These are phyloP conservation scores for Claviceps citrina DNA, from an alignment of 2,329 filamentous ascomycete species.

Conservation along the genomic window DNA sequence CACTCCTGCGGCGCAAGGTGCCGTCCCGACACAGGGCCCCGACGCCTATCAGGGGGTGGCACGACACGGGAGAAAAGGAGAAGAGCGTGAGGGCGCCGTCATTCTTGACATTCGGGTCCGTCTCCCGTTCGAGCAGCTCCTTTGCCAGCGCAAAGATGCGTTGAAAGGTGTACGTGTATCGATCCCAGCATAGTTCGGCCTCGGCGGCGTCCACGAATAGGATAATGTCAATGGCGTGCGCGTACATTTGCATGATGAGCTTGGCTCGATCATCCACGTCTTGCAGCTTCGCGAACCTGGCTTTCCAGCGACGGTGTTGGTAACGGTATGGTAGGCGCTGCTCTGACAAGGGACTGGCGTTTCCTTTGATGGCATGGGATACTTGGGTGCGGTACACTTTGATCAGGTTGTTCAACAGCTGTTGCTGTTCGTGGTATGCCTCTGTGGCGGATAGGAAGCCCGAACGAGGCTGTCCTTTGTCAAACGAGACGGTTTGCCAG, in stretches of 20 bases:
- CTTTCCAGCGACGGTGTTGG: conserved; percentile 4
- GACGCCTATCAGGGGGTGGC: conserved; percentile 1
- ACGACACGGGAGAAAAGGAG: conserved; percentile 1
- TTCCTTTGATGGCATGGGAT: neutral
- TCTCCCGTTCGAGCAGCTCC: conserved; percentile 1
- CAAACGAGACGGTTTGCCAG: conserved; percentile 2
- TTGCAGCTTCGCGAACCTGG: conserved; percentile 3
- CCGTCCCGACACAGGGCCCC: conserved; percentile 2
- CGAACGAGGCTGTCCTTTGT: neutral
- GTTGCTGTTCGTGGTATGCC: conserved; percentile 3
- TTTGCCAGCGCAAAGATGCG: conserved; percentile 1
- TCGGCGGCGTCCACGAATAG: neutral
- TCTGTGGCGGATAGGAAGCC: neutral
- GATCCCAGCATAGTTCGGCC: conserved; percentile 2
- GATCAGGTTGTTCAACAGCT: conserved; percentile 1
- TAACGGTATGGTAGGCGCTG: conserved; percentile 1
- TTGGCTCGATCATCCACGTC: neutral
- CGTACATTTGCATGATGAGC: conserved; percentile 3
- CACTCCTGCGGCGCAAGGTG: neutral
- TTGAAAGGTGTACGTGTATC: conserved; percentile 2
- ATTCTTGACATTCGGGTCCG: neutral
- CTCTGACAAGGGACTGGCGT: neutral
- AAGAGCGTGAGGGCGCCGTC: neutral
- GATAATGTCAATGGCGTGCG: conserved; percentile 1
- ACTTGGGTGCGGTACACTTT: conserved; percentile 2